phyloP scores from a whole-genome alignment of 2,329 filamentous ascomycete species.

The Magnaporthiopsis poae region DNA sequence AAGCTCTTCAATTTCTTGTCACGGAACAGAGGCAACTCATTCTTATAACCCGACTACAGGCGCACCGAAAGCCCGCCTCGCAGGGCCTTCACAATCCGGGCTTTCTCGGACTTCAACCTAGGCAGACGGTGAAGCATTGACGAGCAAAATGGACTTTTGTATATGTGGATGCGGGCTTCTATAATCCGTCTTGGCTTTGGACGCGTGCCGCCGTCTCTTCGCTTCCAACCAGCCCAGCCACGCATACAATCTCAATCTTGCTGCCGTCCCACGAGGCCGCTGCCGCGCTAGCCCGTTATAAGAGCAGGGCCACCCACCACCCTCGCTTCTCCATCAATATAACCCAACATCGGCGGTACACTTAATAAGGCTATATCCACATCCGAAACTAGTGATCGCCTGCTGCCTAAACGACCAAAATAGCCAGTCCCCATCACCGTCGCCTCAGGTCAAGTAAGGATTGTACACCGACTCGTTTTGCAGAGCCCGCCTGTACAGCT shows the following conservation, averaged over 20 bases:
- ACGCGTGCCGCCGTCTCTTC: too few relatives aligned
- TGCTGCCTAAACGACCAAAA: background rate
- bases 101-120: background rate
- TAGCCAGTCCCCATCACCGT: too few relatives aligned
- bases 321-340: background rate
- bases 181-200: background rate
- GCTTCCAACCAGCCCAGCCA: background rate
- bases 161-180: background rate
- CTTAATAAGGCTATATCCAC: background rate
- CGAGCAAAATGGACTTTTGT: too few relatives aligned
- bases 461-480: conserved; percentile 1
- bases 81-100: background rate
- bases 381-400: too few relatives aligned
- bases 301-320: too few relatives aligned
- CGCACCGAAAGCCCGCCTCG: background rate
- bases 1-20: background rate
- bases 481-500: conserved; percentile 1
- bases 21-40: background rate
- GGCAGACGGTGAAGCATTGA: too few relatives aligned
- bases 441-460: conserved; percentile 1
- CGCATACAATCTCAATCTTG: background rate
- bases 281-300: background rate
- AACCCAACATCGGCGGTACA: background rate
- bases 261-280: too few relatives aligned
- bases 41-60: background rate